Percentiles rank a stretch among this genome's conserved stretches.
phyloP scores from a whole-genome alignment of 805 yeast species.

The Saccharomyces eubayanus region DNA sequence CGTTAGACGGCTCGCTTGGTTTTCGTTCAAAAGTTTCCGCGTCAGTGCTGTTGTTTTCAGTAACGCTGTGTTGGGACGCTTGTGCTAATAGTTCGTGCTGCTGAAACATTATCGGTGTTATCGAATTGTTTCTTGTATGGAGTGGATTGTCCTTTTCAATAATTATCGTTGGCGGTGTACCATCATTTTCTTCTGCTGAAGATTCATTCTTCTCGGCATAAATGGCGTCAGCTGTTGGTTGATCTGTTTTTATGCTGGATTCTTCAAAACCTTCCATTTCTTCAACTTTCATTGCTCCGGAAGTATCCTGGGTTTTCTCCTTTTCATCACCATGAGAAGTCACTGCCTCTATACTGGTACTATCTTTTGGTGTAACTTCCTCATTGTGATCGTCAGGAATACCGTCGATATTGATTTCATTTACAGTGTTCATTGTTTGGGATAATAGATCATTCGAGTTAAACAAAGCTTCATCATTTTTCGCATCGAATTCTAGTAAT shows the following conservation, averaged over 20 bases:
- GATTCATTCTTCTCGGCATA: background rate
- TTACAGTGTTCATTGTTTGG: constrained; percentile 2
- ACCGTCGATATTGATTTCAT: constrained; percentile 8
- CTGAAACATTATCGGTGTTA: constrained; percentile 25
- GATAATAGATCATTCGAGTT: constrained; percentile 11
- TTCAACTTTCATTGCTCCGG: background rate
- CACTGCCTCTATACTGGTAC: background rate
- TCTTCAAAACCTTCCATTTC: background rate
- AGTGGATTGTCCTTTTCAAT: constrained; percentile 15
- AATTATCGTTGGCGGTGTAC: constrained; percentile 21
- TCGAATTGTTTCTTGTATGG: constrained; percentile 19
- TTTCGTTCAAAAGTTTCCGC: background rate
- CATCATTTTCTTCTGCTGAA: constrained; percentile 6
- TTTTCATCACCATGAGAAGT: constrained; percentile 6
- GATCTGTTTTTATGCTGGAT: background rate
- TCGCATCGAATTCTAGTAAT: constrained; percentile 27
- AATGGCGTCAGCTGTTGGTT: background rate
- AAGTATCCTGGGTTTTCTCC: background rate
- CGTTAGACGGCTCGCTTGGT: background rate
- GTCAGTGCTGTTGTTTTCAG: background rate
- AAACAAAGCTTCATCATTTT: constrained; percentile 26
- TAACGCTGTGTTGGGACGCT: background rate
- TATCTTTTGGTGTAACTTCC: background rate
- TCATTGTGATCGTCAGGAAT: background rate
- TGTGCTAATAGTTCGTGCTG: constrained; percentile 11